A percentile compares a stretch with the other conserved stretches of the same genome.
phyloP scores from a whole-genome alignment of 148 eudicot species.

The Rhododendron ferrugineum region DNA sequence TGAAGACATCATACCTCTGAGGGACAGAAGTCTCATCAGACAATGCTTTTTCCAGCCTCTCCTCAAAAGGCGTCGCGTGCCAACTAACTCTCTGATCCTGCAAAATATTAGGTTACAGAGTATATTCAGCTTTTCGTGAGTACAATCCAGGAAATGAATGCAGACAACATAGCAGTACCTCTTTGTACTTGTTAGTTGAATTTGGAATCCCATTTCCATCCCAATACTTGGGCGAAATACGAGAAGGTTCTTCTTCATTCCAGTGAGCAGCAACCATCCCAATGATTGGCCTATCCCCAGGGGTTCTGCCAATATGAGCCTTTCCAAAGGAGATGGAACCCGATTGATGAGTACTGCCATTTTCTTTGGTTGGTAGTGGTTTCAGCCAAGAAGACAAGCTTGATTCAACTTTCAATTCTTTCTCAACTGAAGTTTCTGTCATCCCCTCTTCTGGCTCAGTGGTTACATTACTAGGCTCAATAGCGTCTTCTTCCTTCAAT shows the following conservation, averaged over 20 bases:
- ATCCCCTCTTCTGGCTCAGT: slow-evolving; percentile 17
- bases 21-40: slow-evolving; percentile 51
- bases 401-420: slow-evolving; percentile 36
- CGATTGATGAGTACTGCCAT: slow-evolving; percentile 9
- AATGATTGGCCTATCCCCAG: slow-evolving; percentile 69
- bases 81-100: slow-evolving; percentile 95
- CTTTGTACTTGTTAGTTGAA: slow-evolving; percentile 89
- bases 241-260: slow-evolving; percentile 50
- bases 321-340: slow-evolving; percentile 24
- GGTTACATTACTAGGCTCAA: slow-evolving; percentile 19
- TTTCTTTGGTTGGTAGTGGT: slow-evolving; percentile 29
- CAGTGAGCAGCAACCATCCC: slow-evolving; percentile 80
- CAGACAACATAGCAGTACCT: slow-evolving; percentile 38
- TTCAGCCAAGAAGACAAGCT: slow-evolving; percentile 65
- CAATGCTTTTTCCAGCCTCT: slow-evolving; percentile 87
- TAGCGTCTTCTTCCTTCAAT: slow-evolving; percentile 27
- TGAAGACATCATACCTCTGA: slow-evolving; percentile 42
- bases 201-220: slow-evolving; percentile 99
- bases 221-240: slow-evolving; percentile 56
- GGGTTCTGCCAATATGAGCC: slow-evolving; percentile 30
- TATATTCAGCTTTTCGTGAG: not conserved
- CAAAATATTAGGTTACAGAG: slow-evolving; percentile 3
- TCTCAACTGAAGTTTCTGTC: slow-evolving; percentile 20
- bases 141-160: not conserved
- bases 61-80: slow-evolving; percentile 98